A percentile compares a stretch with the other conserved stretches of the same genome.
phyloP scores from a whole-genome alignment of 257 asterid genomes.

The Orobanche coerulescens region DNA sequence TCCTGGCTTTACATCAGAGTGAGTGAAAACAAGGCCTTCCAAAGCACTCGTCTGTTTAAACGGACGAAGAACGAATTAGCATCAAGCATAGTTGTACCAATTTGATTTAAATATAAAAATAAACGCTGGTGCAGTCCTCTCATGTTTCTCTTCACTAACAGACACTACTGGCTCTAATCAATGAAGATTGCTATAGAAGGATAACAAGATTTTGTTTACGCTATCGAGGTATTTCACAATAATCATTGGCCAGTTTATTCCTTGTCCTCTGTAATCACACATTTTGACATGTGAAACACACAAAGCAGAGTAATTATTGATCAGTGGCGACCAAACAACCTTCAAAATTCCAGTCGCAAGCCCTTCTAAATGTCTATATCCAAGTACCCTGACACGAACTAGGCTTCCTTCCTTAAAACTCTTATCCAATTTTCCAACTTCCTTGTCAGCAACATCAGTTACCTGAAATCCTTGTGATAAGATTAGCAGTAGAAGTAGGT shows the following conservation, averaged over 20 bases:
- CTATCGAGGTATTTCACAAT: slow-evolving; percentile 8
- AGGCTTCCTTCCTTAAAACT: slow-evolving; percentile 67
- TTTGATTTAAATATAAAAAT: neutral
- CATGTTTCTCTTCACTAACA: neutral
- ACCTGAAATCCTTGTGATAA: slow-evolving; percentile 38
- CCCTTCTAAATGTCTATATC: slow-evolving; percentile 89
- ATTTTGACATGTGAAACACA: slow-evolving; percentile 1
- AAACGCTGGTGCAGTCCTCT: neutral
- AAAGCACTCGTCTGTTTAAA: slow-evolving; percentile 74
- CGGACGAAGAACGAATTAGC: slow-evolving; percentile 15
- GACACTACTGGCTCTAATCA: neutral
- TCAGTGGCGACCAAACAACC: slow-evolving; percentile 35
- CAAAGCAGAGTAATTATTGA: neutral
- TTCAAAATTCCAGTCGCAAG: slow-evolving; percentile 77
- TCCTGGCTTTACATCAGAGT: slow-evolving; percentile 96
- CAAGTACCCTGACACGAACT: slow-evolving; percentile 77
- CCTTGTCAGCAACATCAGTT: slow-evolving; percentile 72
- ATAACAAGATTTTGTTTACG: neutral
- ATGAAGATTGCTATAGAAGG: neutral
- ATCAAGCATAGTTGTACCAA: neutral
- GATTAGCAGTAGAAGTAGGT: neutral
- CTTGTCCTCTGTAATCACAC: neutral
- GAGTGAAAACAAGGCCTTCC: slow-evolving; percentile 88
- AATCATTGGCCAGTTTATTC: neutral
- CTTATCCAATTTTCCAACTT: slow-evolving; percentile 65